These are phyloP conservation scores for Vinca major DNA, from an alignment of 305 asterid genomes.

Conservation along the genomic window DNA sequence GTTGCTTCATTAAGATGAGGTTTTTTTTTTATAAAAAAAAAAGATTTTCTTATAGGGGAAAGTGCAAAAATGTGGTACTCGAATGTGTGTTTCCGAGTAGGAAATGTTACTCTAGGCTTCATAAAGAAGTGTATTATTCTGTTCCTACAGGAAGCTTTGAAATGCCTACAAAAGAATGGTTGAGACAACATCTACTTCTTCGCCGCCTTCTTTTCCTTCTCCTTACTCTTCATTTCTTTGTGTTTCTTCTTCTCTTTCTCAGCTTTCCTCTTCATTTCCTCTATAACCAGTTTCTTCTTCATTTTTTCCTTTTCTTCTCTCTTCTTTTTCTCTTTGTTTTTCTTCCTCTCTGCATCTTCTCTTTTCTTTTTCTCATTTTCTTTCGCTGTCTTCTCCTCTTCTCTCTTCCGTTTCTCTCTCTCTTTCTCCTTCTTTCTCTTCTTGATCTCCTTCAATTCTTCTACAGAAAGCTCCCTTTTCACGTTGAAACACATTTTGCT, in stretches of 20 bases:
- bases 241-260: constrained; percentile 10
- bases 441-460: constrained; percentile 22
- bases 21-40: no score
- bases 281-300: constrained; percentile 11
- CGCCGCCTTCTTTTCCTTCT: constrained; percentile 7
- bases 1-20: no score
- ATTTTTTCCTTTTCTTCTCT: constrained; percentile 3
- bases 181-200: background rate
- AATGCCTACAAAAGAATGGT: background rate
- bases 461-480: constrained; percentile 16
- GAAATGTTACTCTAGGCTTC: background rate
- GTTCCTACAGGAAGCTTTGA: background rate
- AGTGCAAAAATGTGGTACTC: background rate
- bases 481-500: constrained; percentile 25
- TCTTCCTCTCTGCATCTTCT: background rate
- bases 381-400: background rate
- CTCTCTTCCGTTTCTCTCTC: background rate
- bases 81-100: no score
- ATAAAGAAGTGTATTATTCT: background rate
- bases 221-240: constrained; percentile 13
- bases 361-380: constrained; percentile 3
- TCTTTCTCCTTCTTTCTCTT: constrained; percentile 15
- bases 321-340: background rate
- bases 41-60: no score
- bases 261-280: background rate